phyloP scores from a whole-genome alignment of 2,329 filamentous ascomycete species.

The Coniella vitis region DNA sequence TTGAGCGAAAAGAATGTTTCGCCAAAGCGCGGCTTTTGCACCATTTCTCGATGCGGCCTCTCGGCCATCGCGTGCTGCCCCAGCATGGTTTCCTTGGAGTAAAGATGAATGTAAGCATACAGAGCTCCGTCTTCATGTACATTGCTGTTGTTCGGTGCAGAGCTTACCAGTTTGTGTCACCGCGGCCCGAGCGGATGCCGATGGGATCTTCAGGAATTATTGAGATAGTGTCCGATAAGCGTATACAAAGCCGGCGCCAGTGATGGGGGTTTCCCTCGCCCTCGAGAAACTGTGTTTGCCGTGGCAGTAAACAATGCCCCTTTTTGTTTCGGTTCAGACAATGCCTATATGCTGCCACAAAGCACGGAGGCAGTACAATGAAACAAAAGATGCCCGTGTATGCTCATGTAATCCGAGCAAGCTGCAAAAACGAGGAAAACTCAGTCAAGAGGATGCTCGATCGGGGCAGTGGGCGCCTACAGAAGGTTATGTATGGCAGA shows the following conservation, averaged over 20 bases:
- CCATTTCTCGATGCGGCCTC: conserved; percentile 43
- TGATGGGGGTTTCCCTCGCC: background rate
- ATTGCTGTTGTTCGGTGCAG: background rate
- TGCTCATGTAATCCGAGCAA: conserved; percentile 27
- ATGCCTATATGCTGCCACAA: conserved; percentile 5
- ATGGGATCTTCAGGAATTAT: background rate
- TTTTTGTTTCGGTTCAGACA: conserved; percentile 3
- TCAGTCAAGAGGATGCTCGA: conserved; percentile 25
- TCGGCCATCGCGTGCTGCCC: conserved; percentile 27
- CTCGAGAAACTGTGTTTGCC: background rate
- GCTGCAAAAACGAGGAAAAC: conserved; percentile 35
- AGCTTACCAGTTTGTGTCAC: conserved; percentile 28
- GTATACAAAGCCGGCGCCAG: background rate
- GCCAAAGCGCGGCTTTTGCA: conserved; percentile 41
- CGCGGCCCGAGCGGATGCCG: background rate
- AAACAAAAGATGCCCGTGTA: conserved; percentile 25
- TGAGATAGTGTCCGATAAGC: background rate
- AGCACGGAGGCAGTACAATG: conserved; percentile 21
- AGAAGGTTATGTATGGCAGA: conserved; percentile 41
- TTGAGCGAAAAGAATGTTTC: conserved; percentile 58
- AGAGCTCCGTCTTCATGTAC: background rate
- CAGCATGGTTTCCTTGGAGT: conserved; percentile 27
- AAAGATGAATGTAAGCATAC: conserved; percentile 2
- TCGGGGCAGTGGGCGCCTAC: conserved; percentile 35
- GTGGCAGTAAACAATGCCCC: too few species aligned